Base-by-base conservation (phyloP, 202 grass and related monocot genomes). In the Eragrostis tef region DNA sequence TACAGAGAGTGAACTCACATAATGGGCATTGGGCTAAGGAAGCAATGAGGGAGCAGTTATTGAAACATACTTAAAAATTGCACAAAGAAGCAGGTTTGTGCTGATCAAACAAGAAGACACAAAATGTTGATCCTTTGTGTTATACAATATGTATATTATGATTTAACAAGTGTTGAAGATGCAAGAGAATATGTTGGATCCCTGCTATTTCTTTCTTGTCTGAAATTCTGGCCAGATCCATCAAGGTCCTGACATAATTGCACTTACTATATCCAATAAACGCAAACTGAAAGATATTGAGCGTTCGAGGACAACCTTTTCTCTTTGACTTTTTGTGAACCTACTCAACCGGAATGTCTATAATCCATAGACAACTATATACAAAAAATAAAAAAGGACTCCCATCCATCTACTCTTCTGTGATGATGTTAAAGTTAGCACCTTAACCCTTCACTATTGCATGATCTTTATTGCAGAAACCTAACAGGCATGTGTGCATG, bases 1-100 rank as follows among this genome's bases (percentile, higher is more conserved):
- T 68, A 72, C 42, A 81, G 20, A 77, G 29, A 76, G 67, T 14
- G 22, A n/a, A n/a, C n/a, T n/a, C n/a, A n/a, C n/a, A n/a, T n/a
- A n/a, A n/a, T n/a, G n/a, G n/a, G n/a, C n/a, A n/a, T n/a, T n/a
- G n/a, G n/a, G n/a, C n/a, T n/a, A n/a, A n/a, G n/a, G n/a, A n/a
- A n/a, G n/a, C n/a, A n/a, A n/a, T n/a, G n/a, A n/a, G n/a, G n/a
- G n/a, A n/a, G n/a, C n/a, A n/a, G n/a, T n/a, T n/a, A n/a, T n/a
- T n/a, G n/a, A 71, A 76, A 72, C 31, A 71, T 56, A 85, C 22
- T 12, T 60, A 24, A 24, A 70, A 10, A 74, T 36, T 24, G 57
- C 62, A 71, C 8, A 45, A 47, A 62, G 49, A 69, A 54, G 22
- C 60, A 78, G 59, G 42, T 24, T 72, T 24, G 27, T 71, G 6